These are phyloP conservation scores for Crithidia brevicula DNA, from an alignment of 208 protist genomes.

Conservation along the genomic window DNA sequence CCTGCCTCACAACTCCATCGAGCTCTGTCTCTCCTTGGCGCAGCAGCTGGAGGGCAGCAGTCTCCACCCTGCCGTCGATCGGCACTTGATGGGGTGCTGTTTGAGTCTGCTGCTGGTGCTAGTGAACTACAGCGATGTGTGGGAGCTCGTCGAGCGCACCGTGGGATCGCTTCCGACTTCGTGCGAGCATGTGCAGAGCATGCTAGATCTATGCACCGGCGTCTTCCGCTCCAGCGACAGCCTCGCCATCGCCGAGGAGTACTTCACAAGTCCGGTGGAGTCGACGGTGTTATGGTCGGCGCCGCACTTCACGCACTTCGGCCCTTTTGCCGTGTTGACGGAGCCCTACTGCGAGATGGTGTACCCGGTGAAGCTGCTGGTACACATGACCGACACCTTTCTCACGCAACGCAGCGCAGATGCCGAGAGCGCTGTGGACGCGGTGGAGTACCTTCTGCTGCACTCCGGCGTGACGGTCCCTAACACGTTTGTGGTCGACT, in stretches of 20 bases:
- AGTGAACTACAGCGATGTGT: conserved; percentile 72
- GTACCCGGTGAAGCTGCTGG: conserved; percentile 46
- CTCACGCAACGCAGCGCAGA: conserved; percentile 21
- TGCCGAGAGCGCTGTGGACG: conserved; percentile 27
- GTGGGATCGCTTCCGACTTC: conserved; percentile 29
- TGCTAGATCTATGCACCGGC: conserved; percentile 66
- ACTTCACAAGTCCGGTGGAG: conserved; percentile 16
- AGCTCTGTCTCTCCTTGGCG: conserved; percentile 63
- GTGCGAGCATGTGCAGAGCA: conserved; percentile 39
- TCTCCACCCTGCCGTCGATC: conserved; percentile 34
- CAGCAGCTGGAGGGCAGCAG: conserved; percentile 38
- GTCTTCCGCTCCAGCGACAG: conserved; percentile 36
- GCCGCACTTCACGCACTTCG: conserved; percentile 25
- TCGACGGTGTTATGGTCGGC: conserved; percentile 9
- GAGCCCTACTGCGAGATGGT: conserved; percentile 50
- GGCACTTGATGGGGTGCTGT: conserved; percentile 52
- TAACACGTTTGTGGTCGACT: conserved; percentile 34
- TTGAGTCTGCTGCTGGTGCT: conserved; percentile 56
- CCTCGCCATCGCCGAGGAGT: conserved; percentile 18
- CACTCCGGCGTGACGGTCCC: conserved; percentile 37
- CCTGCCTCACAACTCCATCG: conserved; percentile 54
- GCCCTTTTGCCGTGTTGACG: conserved; percentile 36
- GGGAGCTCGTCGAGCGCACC: conserved; percentile 53
- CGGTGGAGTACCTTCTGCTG: conserved; percentile 37
- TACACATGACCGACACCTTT: conserved; percentile 32